Evolutionary conservation across 495 filamentous ascomycete genomes (phyloP), one percentile per base, ranked within the genome.

Genomic region (Penicillium verhagenii): DNA sequence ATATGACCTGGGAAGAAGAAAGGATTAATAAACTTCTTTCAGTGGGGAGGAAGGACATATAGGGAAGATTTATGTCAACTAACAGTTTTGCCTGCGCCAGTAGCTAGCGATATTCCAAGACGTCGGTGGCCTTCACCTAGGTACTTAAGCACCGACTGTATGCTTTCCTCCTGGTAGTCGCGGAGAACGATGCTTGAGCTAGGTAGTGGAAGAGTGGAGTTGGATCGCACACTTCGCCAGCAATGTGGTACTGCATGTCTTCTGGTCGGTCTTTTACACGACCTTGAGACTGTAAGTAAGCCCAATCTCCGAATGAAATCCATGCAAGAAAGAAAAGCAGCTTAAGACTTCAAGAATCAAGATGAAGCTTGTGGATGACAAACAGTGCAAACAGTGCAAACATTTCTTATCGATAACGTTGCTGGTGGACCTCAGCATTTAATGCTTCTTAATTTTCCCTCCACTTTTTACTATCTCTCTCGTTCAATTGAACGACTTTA

Each of bases 21-120:
- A 24, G 2, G 39, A 54, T 63, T 4, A 63, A 43, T 28, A 44
- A 18, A 8, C 4, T 44, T 10, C 6, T 24, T 21, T 21, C 14
- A 0, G 7, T 18, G 0, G 3, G 1, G 19, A 19, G 19, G 56
- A 20, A 48, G 21, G n/a, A n/a, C n/a, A n/a, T n/a, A n/a, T n/a
- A n/a, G 25, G 24, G 9, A 14, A 28, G 11, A 37, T n/a, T n/a
- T 35, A 23, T 13, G 45, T 4, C 47, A 20, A 59, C 76, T 38
- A 72, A 91, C 91, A 3, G 94, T 98, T 68, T 99, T 99, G 4
- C 94, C 94, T 54, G 88, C 81, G 1, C 94, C 94, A 5, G 94
- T 97, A 9, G 94, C 94, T 42, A 99, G 65, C 0, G 94, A 97
- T 5, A 99, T 79, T 0, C 91, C 95, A 7, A 97, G 71, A 9